Base-by-base conservation (phyloP, 1,284 basidiomycete species). In the Sutorius eximius region DNA sequence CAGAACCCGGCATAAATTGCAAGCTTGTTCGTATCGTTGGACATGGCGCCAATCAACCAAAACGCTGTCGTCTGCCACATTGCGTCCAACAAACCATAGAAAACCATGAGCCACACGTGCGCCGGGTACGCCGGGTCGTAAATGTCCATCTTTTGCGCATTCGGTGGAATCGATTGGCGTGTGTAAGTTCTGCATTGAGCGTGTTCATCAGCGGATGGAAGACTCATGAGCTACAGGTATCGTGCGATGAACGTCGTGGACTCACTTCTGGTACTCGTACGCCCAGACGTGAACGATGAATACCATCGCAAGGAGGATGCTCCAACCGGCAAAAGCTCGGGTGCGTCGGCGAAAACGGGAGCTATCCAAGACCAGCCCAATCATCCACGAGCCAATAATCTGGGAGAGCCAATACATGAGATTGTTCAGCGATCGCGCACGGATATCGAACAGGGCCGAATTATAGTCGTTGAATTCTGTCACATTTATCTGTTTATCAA, bases 231-330 rank as follows among this genome's bases (percentile, higher is more conserved):
- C 38, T 16, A 33, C 7, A 13, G 24, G 24, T 10, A n/a, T 40
- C n/a, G 30, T 22, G 10, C 18, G 13, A 36, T 2, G 10, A 24
- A 45, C 3, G 36, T 20, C 5, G 3, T 10, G 43, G 18, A 65
- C 71, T 46, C 47, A 81, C 81, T 64, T 75, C 58, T 82, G 81
- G 57, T 81, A 82, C 58, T 78, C 73, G 60, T 76, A 82, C 0
- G 73, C 73, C 75, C 79, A 81, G 8, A 72, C 73, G 59, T 82
- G 81, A 12, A 81, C 75, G 34, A 74, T 66, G 57, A 81, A 77
- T 18, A 77, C 74, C 68, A 81, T 75, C 37, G 65, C 50, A 18
- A 81, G 58, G 12, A 82, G 67, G 42, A 81, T 68, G 4, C 47
- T 45, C 77, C 81, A 81, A 9, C 75, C 79, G 1, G 64, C 52